A percentile compares a stretch with the other conserved stretches of the same genome.
These are phyloP conservation scores for Silene noctiflora DNA, from an alignment of 179 eudicot species.

Conservation along the genomic window DNA sequence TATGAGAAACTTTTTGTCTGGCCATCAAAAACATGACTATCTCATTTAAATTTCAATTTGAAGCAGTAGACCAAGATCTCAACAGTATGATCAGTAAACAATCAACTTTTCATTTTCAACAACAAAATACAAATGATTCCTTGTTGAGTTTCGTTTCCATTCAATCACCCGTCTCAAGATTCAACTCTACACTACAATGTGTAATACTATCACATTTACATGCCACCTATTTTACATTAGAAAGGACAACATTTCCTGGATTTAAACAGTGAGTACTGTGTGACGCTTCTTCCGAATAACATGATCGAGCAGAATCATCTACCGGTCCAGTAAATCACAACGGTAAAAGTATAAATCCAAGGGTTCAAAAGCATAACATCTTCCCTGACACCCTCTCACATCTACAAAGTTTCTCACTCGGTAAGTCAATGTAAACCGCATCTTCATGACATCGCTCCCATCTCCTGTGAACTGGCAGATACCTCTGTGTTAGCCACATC, in stretches of 20 bases:
- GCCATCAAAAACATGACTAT: too few species aligned
- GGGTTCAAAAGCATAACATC: not conserved
- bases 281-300: not conserved
- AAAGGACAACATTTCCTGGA: not conserved
- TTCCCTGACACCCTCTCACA: not conserved
- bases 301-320: not conserved
- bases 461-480: constrained; percentile 64
- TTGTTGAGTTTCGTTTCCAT: not conserved
- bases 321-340: not conserved
- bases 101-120: not conserved
- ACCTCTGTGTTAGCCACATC: constrained; percentile 47
- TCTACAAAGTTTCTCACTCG: not conserved
- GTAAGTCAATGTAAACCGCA: not conserved
- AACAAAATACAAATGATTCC: not conserved
- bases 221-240: not conserved
- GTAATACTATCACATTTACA: not conserved
- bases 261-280: not conserved
- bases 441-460: constrained; percentile 16
- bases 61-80: not conserved
- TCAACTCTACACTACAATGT: not conserved
- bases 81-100: not conserved
- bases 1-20: too few species aligned
- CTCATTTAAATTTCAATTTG: too few species aligned
- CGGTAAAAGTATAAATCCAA: not conserved
- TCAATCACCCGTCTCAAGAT: not conserved